These are phyloP conservation scores for Astrothelium macrocarpum DNA, from an alignment of 495 filamentous ascomycete species.

Conservation along the genomic window DNA sequence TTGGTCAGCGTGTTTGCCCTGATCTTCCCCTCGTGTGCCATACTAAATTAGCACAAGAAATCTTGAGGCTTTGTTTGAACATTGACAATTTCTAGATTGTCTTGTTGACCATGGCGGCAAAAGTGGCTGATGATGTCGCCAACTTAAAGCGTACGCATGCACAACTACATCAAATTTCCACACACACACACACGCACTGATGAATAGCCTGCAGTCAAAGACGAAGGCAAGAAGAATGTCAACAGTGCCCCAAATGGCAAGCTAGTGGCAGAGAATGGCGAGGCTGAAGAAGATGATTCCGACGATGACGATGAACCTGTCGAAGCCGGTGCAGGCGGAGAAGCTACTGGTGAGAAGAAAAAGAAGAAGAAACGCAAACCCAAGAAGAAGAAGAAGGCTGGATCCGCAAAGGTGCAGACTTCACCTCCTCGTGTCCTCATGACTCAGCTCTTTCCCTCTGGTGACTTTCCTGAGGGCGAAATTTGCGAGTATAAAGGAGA, in stretches of 20 bases:
- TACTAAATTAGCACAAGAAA: neutral
- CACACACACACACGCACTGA: neutral
- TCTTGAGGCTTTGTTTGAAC: neutral
- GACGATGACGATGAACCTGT: slow-evolving; percentile 27
- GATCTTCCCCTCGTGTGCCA: neutral
- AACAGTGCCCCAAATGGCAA: slow-evolving; percentile 16
- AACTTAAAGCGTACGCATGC: neutral
- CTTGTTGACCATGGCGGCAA: neutral
- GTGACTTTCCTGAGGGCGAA: slow-evolving; percentile 46
- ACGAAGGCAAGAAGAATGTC: neutral
- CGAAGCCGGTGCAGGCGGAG: slow-evolving; percentile 17
- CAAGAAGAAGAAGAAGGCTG: slow-evolving; percentile 28
- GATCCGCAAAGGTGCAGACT: slow-evolving; percentile 37
- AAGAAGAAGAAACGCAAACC: slow-evolving; percentile 50
- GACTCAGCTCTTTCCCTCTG: slow-evolving; percentile 40
- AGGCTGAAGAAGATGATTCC: slow-evolving; percentile 35
- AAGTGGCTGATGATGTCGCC: neutral
- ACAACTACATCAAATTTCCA: neutral
- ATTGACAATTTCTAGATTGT: neutral
- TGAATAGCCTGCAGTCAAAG: neutral
- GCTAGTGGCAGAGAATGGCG: slow-evolving; percentile 25
- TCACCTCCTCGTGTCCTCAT: slow-evolving; percentile 47
- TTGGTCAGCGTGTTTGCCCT: neutral
- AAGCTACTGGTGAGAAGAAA: slow-evolving; percentile 25
- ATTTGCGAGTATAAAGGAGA: slow-evolving; percentile 42